phyloP scores from a whole-genome alignment of 2,329 filamentous ascomycete genomes.

The Talaromyces atroroseus region DNA sequence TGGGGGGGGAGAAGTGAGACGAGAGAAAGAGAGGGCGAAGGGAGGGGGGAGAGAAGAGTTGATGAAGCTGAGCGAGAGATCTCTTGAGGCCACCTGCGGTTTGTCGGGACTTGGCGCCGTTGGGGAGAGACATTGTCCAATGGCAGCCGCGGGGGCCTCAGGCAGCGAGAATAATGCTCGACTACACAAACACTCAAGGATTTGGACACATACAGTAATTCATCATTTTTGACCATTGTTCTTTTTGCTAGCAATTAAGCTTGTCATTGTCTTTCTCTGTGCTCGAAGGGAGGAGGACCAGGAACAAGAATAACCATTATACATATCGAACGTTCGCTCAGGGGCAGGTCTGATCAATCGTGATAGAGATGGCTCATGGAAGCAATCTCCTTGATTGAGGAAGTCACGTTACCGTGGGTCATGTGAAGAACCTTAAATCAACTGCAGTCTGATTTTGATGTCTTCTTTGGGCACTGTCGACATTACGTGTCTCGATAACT shows the following conservation, averaged over 20 bases:
- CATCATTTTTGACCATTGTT: background rate
- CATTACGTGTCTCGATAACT: background rate
- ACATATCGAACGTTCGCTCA: background rate
- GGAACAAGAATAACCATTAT: too few relatives aligned
- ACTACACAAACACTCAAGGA: background rate
- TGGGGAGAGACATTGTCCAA: background rate
- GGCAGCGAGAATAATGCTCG: background rate
- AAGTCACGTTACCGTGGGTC: conserved; percentile 5
- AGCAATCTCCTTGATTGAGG: background rate
- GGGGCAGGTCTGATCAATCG: background rate
- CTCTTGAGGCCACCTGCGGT: conserved; percentile 1
- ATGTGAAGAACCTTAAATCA: conserved; percentile 1
- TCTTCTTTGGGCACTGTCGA: background rate
- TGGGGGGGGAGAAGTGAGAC: background rate
- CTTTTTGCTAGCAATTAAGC: background rate
- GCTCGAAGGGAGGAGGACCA: too few relatives aligned
- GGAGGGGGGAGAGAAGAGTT: background rate
- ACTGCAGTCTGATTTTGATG: background rate
- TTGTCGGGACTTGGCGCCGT: conserved; percentile 5
- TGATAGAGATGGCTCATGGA: background rate
- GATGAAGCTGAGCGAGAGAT: background rate
- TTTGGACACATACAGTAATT: background rate
- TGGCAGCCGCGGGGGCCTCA: background rate
- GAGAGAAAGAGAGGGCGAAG: background rate
- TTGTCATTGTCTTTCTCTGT: too few relatives aligned